phyloP scores from a whole-genome alignment of 2,329 filamentous ascomycete species.

The Clonostachys solani region DNA sequence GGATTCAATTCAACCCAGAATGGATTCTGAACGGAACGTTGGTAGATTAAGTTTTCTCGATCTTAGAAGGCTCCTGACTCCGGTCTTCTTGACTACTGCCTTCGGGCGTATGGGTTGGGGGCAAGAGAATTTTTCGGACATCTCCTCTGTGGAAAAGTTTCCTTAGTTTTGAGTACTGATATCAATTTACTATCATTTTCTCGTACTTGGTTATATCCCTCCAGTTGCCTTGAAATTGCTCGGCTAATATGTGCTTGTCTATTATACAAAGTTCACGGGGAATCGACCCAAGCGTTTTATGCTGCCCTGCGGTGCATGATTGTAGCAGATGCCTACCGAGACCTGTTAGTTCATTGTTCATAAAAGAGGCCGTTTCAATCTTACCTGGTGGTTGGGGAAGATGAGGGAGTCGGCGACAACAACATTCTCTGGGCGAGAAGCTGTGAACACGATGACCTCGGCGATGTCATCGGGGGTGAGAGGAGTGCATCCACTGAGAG shows the following conservation, averaged over 20 bases:
- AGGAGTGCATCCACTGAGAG: constrained; percentile 65
- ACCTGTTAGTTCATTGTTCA: not conserved
- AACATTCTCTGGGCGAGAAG: constrained; percentile 81
- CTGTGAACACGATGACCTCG: constrained; percentile 83
- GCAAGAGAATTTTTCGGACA: constrained; percentile 39
- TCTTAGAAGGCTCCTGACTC: constrained; percentile 31
- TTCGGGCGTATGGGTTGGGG: constrained; percentile 23
- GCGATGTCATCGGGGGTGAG: constrained; percentile 88
- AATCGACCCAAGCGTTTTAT: not conserved
- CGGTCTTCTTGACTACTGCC: constrained; percentile 14
- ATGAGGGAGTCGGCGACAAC: constrained; percentile 84
- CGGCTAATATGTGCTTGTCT: not conserved
- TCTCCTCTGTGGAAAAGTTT: constrained; percentile 5
- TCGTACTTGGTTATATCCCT: not conserved
- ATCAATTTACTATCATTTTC: not conserved
- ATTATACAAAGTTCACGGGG: not conserved
- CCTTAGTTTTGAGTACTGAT: not conserved
- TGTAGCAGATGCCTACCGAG: constrained; percentile 2
- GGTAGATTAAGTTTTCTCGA: constrained; percentile 50
- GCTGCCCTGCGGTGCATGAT: constrained; percentile 6
- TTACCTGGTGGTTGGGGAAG: constrained; percentile 85
- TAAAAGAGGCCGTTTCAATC: not conserved
- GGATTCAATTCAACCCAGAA: constrained; percentile 64
- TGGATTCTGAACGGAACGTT: constrained; percentile 80
- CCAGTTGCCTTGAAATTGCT: not conserved